Conservation (phyloP, 495 filamentous ascomycete species). For the Penicillium bovifimosum region DNA sequence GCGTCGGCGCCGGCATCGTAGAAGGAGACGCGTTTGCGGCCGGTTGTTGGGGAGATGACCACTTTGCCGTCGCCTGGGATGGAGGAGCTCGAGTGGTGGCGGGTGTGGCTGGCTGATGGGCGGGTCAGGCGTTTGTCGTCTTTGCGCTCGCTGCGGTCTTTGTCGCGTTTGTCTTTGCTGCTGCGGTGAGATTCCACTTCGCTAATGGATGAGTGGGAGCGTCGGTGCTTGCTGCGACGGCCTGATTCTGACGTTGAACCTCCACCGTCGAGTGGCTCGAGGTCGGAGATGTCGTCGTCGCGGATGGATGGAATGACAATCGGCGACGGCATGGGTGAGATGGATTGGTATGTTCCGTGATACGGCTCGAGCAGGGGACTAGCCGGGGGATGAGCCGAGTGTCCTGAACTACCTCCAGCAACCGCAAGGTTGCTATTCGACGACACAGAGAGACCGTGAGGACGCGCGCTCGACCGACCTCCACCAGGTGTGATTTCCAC, state of each 20-base stretch:
- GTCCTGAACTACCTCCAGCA: conserved; percentile 11
- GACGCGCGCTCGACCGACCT: conserved; percentile 25
- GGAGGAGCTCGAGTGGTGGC: conserved; percentile 24
- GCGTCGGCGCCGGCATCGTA: conserved; percentile 82
- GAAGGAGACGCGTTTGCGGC: conserved; percentile 49
- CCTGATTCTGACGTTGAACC: conserved; percentile 31
- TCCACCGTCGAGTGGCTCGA: conserved; percentile 38
- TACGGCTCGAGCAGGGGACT: conserved; percentile 91
- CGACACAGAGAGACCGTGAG: conserved; percentile 37
- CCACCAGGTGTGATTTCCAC: conserved; percentile 40
- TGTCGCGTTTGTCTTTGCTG: conserved; percentile 16
- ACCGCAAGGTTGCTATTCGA: conserved; percentile 38
- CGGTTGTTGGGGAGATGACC: conserved; percentile 27
- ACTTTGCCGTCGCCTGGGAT: conserved; percentile 20
- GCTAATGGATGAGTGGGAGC: conserved; percentile 23
- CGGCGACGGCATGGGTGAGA: conserved; percentile 91
- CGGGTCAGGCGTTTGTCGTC: conserved; percentile 33
- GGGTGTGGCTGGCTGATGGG: conserved; percentile 19
- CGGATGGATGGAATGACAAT: conserved; percentile 39
- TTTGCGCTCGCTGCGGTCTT: conserved; percentile 21
- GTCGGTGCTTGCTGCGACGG: conserved; percentile 25
- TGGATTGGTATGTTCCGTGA: conserved; percentile 88
- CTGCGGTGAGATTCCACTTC: conserved; percentile 17
- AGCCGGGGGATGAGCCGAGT: conserved; percentile 51
- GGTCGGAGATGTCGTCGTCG: conserved; percentile 49